phyloP scores from a whole-genome alignment of 495 filamentous ascomycete species.

The Xylaria nigripes region DNA sequence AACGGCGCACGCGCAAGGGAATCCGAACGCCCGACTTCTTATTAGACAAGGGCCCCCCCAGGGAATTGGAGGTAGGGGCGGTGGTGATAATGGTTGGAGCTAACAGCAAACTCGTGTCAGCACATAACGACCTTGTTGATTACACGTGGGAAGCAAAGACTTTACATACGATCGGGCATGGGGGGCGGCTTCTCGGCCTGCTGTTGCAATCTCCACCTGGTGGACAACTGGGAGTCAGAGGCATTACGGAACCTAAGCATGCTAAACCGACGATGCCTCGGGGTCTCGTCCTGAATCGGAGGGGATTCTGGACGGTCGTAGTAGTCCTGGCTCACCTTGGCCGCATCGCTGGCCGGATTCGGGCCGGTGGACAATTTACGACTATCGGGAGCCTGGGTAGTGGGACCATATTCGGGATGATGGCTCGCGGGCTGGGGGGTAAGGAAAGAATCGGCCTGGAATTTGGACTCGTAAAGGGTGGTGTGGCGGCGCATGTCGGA shows the following conservation, averaged over 20 bases:
- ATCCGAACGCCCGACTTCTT: slow-evolving; percentile 46
- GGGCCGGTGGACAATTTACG: slow-evolving; percentile 6
- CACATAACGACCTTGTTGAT: slow-evolving; percentile 1
- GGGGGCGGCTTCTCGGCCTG: slow-evolving; percentile 54
- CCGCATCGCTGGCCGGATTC: slow-evolving; percentile 12
- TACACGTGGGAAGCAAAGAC: slow-evolving; percentile 13
- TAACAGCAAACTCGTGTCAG: slow-evolving; percentile 23
- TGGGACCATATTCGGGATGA: slow-evolving; percentile 10
- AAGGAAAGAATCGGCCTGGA: slow-evolving; percentile 10
- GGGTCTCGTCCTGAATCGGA: slow-evolving; percentile 38
- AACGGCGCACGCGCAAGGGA: slow-evolving; percentile 35
- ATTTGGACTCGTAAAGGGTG: slow-evolving; percentile 27
- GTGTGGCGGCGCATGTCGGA: slow-evolving; percentile 42
- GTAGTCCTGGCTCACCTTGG: slow-evolving; percentile 25
- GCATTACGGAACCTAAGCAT: slow-evolving; percentile 87
- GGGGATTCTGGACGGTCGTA: slow-evolving; percentile 29
- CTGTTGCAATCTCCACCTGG: slow-evolving; percentile 66
- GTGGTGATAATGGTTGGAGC: slow-evolving; percentile 92
- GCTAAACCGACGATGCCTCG: slow-evolving; percentile 66
- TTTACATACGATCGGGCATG: slow-evolving; percentile 56
- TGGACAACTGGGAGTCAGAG: slow-evolving; percentile 83
- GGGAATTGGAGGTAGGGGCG: slow-evolving; percentile 70
- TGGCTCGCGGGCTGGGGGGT: slow-evolving; percentile 7
- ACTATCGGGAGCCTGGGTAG: not conserved
- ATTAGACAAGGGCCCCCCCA: slow-evolving; percentile 35